Evolutionary conservation across 2,329 filamentous ascomycete species (phyloP), one percentile per base, ranked within the genome.

Genomic region (Pseudogymnoascus sp.): DNA sequence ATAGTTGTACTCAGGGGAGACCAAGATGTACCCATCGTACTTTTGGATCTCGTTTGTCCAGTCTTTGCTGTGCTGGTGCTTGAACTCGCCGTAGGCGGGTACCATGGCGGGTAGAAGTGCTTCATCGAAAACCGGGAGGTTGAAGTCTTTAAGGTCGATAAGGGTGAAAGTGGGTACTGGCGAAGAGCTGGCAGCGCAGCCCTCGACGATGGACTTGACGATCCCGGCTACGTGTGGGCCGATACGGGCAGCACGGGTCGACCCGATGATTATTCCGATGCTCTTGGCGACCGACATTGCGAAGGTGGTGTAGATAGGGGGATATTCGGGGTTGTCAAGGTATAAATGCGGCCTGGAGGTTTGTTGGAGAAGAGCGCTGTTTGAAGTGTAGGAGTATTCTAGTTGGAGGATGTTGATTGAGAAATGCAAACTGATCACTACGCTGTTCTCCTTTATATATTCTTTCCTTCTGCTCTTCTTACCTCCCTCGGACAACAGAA

Each of bases 1-100:
- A 70, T 74, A 80, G 74, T 87, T 86, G 69, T 86, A 86, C 70
- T 83, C 78, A 1, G 79, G 77, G n/a, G 78, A 75, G 47, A 83
- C 76, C 59, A 82, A 72, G 35, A 84, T 69, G 70, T 80, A 82
- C 14, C 69, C 80, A 59, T 79, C 76, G 70, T 79, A 75, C 25
- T 71, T 70, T n/a, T 70, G 66, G 40, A 82, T 78, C 65, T 75
- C 75, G 4, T 68, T 69, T 33, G 73, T 77, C 80, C 81, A 83
- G 0, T 69, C 71, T n/a, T 72, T 74, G 35, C 76, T 76, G 69
- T 79, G 74, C n/a, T 75, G 73, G 44, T 77, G 68, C 5, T 71
- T 66, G 68, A 78, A 80, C 28, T 73, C 68, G 6, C 68, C 71
- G 4, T 70, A 63, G 0, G 66, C 68, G 1, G 77, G 77, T 0